Evolutionary conservation across 2,329 filamentous ascomycete genomes (phyloP), one percentile per base, ranked within the genome.

Genomic region (Diaporthe eres): DNA sequence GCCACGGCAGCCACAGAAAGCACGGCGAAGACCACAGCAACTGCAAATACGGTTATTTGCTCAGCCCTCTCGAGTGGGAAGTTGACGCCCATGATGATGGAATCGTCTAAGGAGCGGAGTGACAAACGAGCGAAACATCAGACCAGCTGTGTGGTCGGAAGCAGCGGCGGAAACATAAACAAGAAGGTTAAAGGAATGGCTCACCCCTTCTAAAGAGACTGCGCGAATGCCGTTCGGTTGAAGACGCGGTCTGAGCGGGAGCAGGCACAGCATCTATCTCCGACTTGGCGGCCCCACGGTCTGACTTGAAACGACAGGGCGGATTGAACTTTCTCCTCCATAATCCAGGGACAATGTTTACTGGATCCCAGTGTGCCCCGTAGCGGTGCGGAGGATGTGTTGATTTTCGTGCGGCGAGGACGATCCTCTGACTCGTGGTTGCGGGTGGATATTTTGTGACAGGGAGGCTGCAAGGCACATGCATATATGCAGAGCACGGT

Each of bases 221-320:
- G 63, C 13, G 47, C 25, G 44, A 53, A 19, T 51, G 63, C 44
- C 63, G 31, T 37, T n/a, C 63, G 15, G 44, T 53, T 53, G 49
- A 51, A 19, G 47, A 12, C 19, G 22, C 47, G 47, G 65, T 39
- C 65, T 68, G 47, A 37, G 65, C 65, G 47, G 31, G 31, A 53
- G 47, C 65, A 68, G n/a, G 47, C 65, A 68, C 44, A 68, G 47
- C 31, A 68, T 68, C 47, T 68, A 68, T 68, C 44, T 53, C 63
- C 28, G 63, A 68, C 63, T 53, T 53, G 47, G 65, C 65, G 47
- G 65, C 31, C 65, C 65, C 65, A 68, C 65, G 65, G 47, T 68
- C n/a, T 68, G 65, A 68, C 65, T 68, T 68, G 65, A 68, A 68
- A 68, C 65, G 47, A 39, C 65, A 68, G 47, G 65, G 65, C 65